These are phyloP conservation scores for Sugiyamaella americana DNA, from an alignment of 805 yeast species.

Conservation along the genomic window DNA sequence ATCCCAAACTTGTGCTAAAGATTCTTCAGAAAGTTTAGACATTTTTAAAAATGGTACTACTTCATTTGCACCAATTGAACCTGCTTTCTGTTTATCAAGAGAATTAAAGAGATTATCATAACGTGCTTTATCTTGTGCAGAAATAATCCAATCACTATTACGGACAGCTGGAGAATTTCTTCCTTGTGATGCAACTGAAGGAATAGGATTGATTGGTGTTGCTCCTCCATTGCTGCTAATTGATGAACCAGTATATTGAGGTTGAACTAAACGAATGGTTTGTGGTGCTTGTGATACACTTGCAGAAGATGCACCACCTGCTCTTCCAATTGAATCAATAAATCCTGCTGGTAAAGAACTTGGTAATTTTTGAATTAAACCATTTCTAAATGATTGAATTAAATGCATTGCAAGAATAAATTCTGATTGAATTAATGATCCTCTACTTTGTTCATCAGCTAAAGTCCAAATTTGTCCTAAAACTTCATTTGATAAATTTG, in stretches of 20 bases:
- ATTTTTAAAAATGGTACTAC: slow-evolving; percentile 86
- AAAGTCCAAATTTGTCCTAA: slow-evolving; percentile 86
- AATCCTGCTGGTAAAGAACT: slow-evolving; percentile 37
- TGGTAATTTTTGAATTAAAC: slow-evolving; percentile 56
- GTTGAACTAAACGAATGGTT: slow-evolving; percentile 23
- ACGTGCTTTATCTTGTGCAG: slow-evolving; percentile 64
- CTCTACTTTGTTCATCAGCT: slow-evolving; percentile 70
- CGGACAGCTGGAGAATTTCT: slow-evolving; percentile 11
- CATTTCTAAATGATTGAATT: slow-evolving; percentile 73
- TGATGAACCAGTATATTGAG: neutral
- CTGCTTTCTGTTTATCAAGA: slow-evolving; percentile 60
- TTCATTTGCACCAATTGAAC: slow-evolving; percentile 64
- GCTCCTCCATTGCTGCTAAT: slow-evolving; percentile 1
- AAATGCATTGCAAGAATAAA: slow-evolving; percentile 93
- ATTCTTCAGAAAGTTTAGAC: slow-evolving; percentile 78
- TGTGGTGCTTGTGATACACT: slow-evolving; percentile 8
- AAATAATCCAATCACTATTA: slow-evolving; percentile 54
- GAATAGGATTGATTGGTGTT: slow-evolving; percentile 17
- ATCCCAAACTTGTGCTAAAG: slow-evolving; percentile 84
- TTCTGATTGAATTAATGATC: slow-evolving; percentile 64
- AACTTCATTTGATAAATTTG: slow-evolving; percentile 69
- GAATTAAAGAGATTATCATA: slow-evolving; percentile 74
- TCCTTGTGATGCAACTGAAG: slow-evolving; percentile 17
- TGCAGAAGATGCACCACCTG: slow-evolving; percentile 19
- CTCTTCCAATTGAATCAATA: slow-evolving; percentile 32